Percentiles rank a stretch among this genome's conserved stretches.
Evolutionary conservation across 371 early-diverging fungal genomes (phyloP).

Genomic region (Mortierella sp.): DNA sequence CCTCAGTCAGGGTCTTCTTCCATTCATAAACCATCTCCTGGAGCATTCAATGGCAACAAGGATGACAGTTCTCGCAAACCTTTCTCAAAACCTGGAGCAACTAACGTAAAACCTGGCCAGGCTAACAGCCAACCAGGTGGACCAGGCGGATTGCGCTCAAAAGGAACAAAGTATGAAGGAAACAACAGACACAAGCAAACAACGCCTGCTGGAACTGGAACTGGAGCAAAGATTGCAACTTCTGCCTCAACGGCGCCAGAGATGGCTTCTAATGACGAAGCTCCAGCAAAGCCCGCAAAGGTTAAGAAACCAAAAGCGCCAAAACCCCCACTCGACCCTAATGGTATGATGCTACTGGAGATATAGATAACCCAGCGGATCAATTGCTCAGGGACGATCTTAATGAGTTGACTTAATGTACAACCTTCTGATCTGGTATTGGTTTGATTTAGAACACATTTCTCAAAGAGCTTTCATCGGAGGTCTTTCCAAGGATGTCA

Average conservation of each 20-base stretch:
- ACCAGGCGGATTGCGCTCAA: constrained; percentile 3
- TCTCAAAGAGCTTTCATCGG: constrained; percentile 82
- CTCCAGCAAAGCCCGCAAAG: constrained; percentile 20
- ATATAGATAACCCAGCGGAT: neutral
- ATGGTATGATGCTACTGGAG: constrained; percentile 27
- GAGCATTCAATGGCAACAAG: constrained; percentile 4
- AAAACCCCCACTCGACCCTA: constrained; percentile 45
- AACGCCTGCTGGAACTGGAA: neutral
- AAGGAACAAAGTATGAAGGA: neutral
- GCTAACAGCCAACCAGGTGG: neutral
- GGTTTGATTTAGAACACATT: constrained; percentile 35
- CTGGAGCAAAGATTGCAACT: neutral
- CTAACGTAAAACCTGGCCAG: neutral
- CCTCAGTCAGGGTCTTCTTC: neutral
- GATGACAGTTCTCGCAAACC: constrained; percentile 12
- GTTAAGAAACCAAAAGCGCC: constrained; percentile 47
- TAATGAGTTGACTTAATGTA: neutral
- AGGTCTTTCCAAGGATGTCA: constrained; percentile 74
- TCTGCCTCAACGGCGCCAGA: constrained; percentile 26
- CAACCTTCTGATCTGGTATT: neutral
- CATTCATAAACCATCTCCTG: neutral
- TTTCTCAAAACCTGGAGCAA: constrained; percentile 22
- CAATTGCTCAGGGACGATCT: neutral
- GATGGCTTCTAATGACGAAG: constrained; percentile 20
- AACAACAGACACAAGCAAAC: constrained; percentile 6